Evolutionary conservation across 2,329 filamentous ascomycete species (phyloP), one percentile per base, ranked within the genome.

Genomic region (Aureobasidium sp.): DNA sequence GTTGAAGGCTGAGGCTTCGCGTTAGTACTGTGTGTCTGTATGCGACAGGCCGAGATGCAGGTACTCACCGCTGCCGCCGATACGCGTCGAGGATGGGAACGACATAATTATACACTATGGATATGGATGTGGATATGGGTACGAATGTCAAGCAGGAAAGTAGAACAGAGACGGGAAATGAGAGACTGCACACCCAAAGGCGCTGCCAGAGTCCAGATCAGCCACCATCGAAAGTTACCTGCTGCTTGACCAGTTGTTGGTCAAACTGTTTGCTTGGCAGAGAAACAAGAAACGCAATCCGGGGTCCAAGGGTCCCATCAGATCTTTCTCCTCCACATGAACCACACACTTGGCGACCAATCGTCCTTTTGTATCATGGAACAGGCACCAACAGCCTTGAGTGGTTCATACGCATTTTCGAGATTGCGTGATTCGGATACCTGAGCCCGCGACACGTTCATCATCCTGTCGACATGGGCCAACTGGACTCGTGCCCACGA

Each of bases 1-100:
- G 75, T 87, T 90, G 79, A 93, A 90, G 75, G 88, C 90, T 92
- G 72, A 47, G 45, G 59, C 56, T 49, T 41, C 59, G 37, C 41
- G 62, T 66, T 65, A 62, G 62, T 17, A 44, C 42, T 53, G 20
- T 34, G 48, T 36, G 41, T 41, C 29, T 39, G 11, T 45, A 27
- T 17, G 29, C 37, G 22, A 41, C 20, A 29, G 25, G 15, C 17
- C n/a, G 49, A 37, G 39, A 25, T 48, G 41, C 22, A 44, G 15
- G 27, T 27, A 66, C 64, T 57, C 53, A 68, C 67, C 65, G 36
- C 63, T 63, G 25, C 62, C 64, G 22, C 66, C 67, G 12, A 68
- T 55, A 37, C 65, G 67, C 20, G 63, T 65, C 29, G 62, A 55
- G 9, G 64, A 45, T 36, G 34, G 57, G 51, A 62, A 64, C 41